These are phyloP conservation scores for Ogataea ganodermae DNA, from an alignment of 805 yeast genomes.

Conservation along the genomic window DNA sequence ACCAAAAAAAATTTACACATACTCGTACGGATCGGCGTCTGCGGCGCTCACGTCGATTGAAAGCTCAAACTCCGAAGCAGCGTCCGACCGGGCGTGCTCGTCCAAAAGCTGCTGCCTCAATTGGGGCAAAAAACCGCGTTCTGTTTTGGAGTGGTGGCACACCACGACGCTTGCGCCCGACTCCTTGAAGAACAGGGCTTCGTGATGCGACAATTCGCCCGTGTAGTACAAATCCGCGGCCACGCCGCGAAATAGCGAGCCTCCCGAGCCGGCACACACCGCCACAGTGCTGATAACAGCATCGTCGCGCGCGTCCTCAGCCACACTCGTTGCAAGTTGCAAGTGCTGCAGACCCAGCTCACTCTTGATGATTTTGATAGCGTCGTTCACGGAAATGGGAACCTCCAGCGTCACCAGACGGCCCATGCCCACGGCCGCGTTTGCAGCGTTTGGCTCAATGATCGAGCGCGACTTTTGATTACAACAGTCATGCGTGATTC, in stretches of 20 bases:
- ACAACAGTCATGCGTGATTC: constrained; percentile 36
- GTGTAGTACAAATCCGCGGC: constrained; percentile 74
- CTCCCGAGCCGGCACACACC: constrained; percentile 95
- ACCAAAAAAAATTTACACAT: constrained; percentile 2
- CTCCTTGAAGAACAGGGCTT: constrained; percentile 71
- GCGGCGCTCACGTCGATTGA: constrained; percentile 50
- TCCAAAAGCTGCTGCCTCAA: constrained; percentile 50
- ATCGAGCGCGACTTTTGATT: constrained; percentile 32
- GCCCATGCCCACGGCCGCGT: constrained; percentile 77
- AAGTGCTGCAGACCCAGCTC: constrained; percentile 54
- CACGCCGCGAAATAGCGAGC: constrained; percentile 65
- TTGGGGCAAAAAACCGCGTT: constrained; percentile 72
- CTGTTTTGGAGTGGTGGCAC: constrained; percentile 92
- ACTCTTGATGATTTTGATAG: constrained; percentile 55
- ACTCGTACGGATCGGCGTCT: constrained; percentile 65
- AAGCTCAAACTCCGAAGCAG: constrained; percentile 31
- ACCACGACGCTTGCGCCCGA: constrained; percentile 69
- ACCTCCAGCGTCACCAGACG: constrained; percentile 54
- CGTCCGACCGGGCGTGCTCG: constrained; percentile 38
- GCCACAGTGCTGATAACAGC: constrained; percentile 60
- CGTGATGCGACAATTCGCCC: constrained; percentile 96
- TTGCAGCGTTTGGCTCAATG: constrained; percentile 47
- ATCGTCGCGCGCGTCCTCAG: constrained; percentile 29
- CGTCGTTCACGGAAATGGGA: constrained; percentile 43
- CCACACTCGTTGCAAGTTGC: constrained; percentile 56